Conservation (phyloP, 805 yeast genomes). For the Vanderwaltozyma verrucispora region DNA sequence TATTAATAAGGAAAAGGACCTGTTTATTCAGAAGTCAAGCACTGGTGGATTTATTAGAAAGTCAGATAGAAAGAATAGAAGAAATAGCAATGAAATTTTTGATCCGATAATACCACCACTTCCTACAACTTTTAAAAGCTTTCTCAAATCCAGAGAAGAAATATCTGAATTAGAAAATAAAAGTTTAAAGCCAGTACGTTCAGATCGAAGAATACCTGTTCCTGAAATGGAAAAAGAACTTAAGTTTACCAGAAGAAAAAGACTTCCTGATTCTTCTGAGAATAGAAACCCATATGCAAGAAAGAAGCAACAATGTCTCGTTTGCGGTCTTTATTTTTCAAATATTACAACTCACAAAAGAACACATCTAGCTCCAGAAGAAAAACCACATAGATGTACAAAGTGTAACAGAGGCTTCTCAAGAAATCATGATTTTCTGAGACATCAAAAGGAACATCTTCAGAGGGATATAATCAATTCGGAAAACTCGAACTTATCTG, state of each 20-base stretch:
- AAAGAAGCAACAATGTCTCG: conserved; percentile 59
- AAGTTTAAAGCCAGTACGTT: conserved; percentile 10
- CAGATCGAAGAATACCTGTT: no score
- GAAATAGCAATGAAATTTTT: conserved; percentile 22
- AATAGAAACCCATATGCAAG: conserved; percentile 31
- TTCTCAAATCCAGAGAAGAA: no score
- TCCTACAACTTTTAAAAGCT: conserved; percentile 18
- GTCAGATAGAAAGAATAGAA: neutral
- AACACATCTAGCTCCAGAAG: conserved; percentile 56
- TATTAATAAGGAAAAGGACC: conserved; percentile 3
- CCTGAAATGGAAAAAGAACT: no score
- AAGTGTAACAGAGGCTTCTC: conserved; percentile 77
- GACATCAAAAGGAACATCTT: conserved; percentile 70
- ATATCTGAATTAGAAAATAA: conserved; percentile 22
- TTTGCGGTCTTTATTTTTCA: conserved; percentile 53
- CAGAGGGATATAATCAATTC: conserved; percentile 1
- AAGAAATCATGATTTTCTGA: conserved; percentile 68
- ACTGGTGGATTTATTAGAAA: neutral
- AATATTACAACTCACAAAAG: conserved; percentile 74
- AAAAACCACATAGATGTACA: conserved; percentile 65
- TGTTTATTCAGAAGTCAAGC: neutral
- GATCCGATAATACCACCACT: neutral
- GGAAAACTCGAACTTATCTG: neutral
- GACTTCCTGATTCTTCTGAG: conserved; percentile 1
- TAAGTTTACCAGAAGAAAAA: neutral